Conservation (phyloP, 1,284 basidiomycete species). For the Fomitopsis pinicola region DNA sequence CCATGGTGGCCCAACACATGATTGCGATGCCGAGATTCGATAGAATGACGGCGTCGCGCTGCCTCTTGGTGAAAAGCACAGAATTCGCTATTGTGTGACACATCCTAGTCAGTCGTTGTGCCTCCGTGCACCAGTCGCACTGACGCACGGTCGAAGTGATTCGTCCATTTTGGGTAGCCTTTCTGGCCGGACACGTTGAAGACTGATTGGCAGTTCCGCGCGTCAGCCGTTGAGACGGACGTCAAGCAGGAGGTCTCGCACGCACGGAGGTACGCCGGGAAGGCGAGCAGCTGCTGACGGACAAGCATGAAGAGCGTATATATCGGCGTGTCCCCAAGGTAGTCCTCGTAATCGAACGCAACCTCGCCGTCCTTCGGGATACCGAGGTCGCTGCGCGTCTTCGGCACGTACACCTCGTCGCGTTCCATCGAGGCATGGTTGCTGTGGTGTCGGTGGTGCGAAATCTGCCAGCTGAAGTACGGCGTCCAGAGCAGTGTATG, state of each 20-base stretch:
- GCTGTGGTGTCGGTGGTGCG: conserved; percentile 35
- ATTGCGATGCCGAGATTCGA: conserved; percentile 50
- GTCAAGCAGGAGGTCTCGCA: conserved; percentile 1
- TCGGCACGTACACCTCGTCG: conserved; percentile 60
- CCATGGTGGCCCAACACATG: conserved; percentile 41
- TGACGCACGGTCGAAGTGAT: conserved; percentile 53
- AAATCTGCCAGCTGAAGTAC: conserved; percentile 37
- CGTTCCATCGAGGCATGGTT: conserved; percentile 42
- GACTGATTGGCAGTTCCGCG: conserved; percentile 27
- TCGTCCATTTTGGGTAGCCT: conserved; percentile 63
- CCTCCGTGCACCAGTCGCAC: neutral
- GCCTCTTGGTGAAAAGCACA: conserved; percentile 46
- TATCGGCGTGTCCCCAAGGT: conserved; percentile 56
- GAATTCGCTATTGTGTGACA: conserved; percentile 39
- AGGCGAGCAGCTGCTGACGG: conserved; percentile 70
- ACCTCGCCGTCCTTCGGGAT: conserved; percentile 34
- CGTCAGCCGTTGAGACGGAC: neutral
- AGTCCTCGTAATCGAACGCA: conserved; percentile 47
- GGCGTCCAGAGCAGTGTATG: conserved; percentile 35
- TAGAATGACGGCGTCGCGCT: conserved; percentile 47
- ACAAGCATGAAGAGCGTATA: conserved; percentile 51
- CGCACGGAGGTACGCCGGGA: conserved; percentile 63
- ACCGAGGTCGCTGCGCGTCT: conserved; percentile 47
- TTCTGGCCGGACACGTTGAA: conserved; percentile 64
- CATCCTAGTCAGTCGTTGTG: neutral